phyloP scores from a whole-genome alignment of 371 early-diverging fungal species.

The Basidiobolus meristosporus region DNA sequence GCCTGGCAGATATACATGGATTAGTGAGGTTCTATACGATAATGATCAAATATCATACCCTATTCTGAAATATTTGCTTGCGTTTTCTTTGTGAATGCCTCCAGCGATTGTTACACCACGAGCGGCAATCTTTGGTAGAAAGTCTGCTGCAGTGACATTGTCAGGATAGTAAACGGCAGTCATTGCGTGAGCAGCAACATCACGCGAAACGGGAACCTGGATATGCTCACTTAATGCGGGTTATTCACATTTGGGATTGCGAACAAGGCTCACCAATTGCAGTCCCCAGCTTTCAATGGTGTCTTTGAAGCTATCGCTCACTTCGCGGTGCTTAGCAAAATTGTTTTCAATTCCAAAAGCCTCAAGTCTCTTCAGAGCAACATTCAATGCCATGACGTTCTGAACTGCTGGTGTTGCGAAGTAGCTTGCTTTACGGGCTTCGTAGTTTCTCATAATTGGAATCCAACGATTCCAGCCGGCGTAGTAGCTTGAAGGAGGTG shows the following conservation, averaged over 20 bases:
- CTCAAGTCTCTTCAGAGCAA: constrained; percentile 59
- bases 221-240: too few relatives aligned
- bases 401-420: constrained; percentile 97
- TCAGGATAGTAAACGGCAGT: constrained; percentile 89
- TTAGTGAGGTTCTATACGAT: too few relatives aligned
- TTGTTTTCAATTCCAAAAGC: constrained; percentile 35
- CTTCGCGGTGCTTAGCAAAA: constrained; percentile 44
- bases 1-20: too few relatives aligned
- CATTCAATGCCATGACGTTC: constrained; percentile 72
- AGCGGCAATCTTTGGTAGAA: constrained; percentile 52
- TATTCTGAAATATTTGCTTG: constrained; percentile 84
- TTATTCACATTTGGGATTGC: too few relatives aligned
- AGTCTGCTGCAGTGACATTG: constrained; percentile 48
- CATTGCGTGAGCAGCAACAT: constrained; percentile 75
- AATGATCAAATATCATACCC: too few relatives aligned
- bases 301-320: constrained; percentile 52
- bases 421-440: constrained; percentile 76
- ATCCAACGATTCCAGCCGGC: constrained; percentile 72
- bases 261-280: too few relatives aligned
- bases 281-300: constrained; percentile 47
- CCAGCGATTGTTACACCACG: constrained; percentile 84
- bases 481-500: constrained; percentile 52
- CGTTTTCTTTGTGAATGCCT: constrained; percentile 72
- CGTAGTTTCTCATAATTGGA: constrained; percentile 90
- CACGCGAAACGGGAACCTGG: constrained; percentile 22